These are phyloP conservation scores for Colletotrichum euphorbiae DNA, from an alignment of 2,329 filamentous ascomycete genomes.

Conservation along the genomic window DNA sequence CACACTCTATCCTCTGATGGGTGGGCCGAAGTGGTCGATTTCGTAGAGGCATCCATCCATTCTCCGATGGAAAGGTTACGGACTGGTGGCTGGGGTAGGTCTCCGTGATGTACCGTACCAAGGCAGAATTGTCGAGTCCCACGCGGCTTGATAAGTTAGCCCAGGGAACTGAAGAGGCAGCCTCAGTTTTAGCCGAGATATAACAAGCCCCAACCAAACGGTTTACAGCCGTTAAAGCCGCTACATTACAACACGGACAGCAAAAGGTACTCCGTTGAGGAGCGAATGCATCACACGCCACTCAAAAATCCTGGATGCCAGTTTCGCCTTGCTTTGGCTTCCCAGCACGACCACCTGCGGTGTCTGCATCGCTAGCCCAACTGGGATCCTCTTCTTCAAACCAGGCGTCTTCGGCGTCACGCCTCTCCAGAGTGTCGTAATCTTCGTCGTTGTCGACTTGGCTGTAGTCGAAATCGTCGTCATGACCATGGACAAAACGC, in stretches of 20 bases:
- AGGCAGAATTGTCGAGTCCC: not conserved
- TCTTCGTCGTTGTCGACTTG: slow-evolving; percentile 78
- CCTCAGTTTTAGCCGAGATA: slow-evolving; percentile 10
- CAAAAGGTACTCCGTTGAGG: too few species aligned
- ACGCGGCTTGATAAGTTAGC: too few species aligned
- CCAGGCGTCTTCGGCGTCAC: slow-evolving; percentile 78
- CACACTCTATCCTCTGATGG: too few species aligned
- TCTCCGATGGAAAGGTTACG: too few species aligned
- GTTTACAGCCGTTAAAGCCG: not conserved
- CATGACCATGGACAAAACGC: slow-evolving; percentile 79
- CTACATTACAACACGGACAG: not conserved
- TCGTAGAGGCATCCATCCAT: not conserved
- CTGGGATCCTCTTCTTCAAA: slow-evolving; percentile 83
- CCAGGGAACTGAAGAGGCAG: too few species aligned
- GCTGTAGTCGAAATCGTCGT: slow-evolving; percentile 83
- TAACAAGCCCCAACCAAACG: not conserved
- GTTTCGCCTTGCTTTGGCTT: slow-evolving; percentile 66
- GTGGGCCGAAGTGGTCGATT: not conserved
- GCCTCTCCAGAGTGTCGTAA: slow-evolving; percentile 71
- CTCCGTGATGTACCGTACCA: not conserved
- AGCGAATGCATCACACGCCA: too few species aligned
- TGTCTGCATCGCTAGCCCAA: slow-evolving; percentile 65
- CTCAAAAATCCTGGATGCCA: slow-evolving; percentile 77
- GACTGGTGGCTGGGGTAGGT: not conserved
- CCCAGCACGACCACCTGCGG: slow-evolving; percentile 8